phyloP scores from a whole-genome alignment of 2,329 filamentous ascomycete genomes.

The Diplodia seriata region DNA sequence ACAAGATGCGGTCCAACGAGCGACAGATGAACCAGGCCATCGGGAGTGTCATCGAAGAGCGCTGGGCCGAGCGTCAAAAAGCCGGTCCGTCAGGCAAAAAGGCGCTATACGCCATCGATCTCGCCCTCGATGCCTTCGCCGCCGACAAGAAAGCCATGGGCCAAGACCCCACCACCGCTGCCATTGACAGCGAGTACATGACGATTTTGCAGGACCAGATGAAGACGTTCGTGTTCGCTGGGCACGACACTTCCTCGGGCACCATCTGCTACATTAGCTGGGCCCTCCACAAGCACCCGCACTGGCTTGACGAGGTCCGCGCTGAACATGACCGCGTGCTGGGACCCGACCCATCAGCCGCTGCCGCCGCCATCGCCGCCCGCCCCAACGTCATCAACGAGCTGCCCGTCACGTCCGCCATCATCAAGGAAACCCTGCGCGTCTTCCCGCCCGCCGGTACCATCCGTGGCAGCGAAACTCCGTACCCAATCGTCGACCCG shows the following conservation, averaged over 20 bases:
- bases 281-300: constrained; percentile 41
- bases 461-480: constrained; percentile 11
- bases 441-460: constrained; percentile 41
- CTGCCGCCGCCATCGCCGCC: constrained; percentile 33
- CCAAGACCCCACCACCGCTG: neutral
- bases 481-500: constrained; percentile 27
- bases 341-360: constrained; percentile 35
- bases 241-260: constrained; percentile 46
- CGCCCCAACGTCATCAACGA: constrained; percentile 42
- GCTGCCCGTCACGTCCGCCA: constrained; percentile 42
- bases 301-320: constrained; percentile 37
- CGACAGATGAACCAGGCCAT: constrained; percentile 14
- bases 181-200: constrained; percentile 11
- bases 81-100: neutral
- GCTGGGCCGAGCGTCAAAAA: constrained; percentile 14
- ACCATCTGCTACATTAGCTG: constrained; percentile 44
- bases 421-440: constrained; percentile 47
- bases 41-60: constrained; percentile 3
- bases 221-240: constrained; percentile 46
- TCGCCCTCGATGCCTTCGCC: constrained; percentile 25
- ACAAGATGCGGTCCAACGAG: constrained; percentile 15
- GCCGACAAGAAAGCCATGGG: constrained; percentile 11
- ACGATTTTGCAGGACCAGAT: constrained; percentile 37
- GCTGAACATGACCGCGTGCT: constrained; percentile 44
- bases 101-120: constrained; percentile 19